A percentile compares a stretch with the other conserved stretches of the same genome.
phyloP scores from a whole-genome alignment of 2,329 filamentous ascomycete genomes.

The Cercospora canescens region DNA sequence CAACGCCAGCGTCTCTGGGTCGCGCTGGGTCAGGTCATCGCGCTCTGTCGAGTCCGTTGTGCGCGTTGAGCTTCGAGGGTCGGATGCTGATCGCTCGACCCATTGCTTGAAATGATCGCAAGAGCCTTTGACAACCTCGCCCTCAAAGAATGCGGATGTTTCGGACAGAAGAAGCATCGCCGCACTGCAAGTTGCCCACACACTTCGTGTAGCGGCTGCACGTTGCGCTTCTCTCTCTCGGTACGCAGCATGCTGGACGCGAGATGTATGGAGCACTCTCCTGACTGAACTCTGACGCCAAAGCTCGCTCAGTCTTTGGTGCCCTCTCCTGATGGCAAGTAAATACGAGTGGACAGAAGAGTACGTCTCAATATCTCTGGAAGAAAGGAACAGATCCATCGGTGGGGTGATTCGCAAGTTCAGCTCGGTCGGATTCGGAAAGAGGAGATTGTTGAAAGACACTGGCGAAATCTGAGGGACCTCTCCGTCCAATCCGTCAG shows the following conservation, averaged over 20 bases:
- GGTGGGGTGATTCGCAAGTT: conserved; percentile 74
- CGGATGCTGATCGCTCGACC: conserved; percentile 40
- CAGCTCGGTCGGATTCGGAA: conserved; percentile 73
- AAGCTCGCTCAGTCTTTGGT: conserved; percentile 78
- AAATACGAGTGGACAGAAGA: conserved; percentile 86
- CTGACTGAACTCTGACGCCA: conserved; percentile 84
- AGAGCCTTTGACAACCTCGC: conserved; percentile 78
- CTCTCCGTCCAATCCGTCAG: conserved; percentile 37
- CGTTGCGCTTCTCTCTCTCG: conserved; percentile 66
- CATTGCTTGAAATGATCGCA: conserved; percentile 79
- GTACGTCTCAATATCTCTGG: conserved; percentile 75
- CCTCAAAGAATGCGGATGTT: conserved; percentile 84
- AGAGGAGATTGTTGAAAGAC: conserved; percentile 77
- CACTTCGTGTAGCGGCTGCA: conserved; percentile 68
- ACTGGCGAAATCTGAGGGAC: conserved; percentile 45
- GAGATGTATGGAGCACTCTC: conserved; percentile 62
- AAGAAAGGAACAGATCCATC: conserved; percentile 81
- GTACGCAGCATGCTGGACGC: conserved; percentile 59
- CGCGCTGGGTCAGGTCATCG: conserved; percentile 52
- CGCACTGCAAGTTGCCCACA: conserved; percentile 88
- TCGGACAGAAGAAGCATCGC: conserved; percentile 88
- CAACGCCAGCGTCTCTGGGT: conserved; percentile 79
- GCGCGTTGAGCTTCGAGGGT: background rate
- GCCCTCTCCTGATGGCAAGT: conserved; percentile 78
- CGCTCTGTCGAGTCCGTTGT: background rate